Evolutionary conservation across 139 green algal species (phyloP).

Genomic region (Picochlorum sp.): DNA sequence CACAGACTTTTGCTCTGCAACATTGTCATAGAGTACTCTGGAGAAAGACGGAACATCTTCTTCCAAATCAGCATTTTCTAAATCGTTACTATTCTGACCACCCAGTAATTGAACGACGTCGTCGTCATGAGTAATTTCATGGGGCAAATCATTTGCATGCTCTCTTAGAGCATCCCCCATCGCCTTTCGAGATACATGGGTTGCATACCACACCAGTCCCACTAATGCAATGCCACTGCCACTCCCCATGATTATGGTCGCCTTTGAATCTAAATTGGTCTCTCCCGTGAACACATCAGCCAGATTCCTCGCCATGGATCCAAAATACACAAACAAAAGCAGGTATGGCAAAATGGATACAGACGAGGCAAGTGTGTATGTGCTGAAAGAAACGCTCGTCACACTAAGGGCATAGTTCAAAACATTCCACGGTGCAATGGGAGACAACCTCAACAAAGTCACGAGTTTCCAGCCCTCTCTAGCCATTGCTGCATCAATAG

Average conservation of each 20-base stretch:
- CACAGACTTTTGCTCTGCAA: no score
- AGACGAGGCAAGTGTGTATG: slow-evolving; percentile 33
- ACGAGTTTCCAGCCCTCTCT: slow-evolving; percentile 55
- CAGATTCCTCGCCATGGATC: slow-evolving; percentile 46
- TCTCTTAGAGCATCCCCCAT: slow-evolving; percentile 15
- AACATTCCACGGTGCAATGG: slow-evolving; percentile 53
- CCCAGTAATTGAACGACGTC: slow-evolving; percentile 24
- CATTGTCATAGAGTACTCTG: neutral
- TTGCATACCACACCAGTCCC: slow-evolving; percentile 40
- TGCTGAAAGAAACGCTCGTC: slow-evolving; percentile 36
- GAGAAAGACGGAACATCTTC: neutral
- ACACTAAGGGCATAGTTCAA: slow-evolving; percentile 49
- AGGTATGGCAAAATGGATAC: slow-evolving; percentile 33
- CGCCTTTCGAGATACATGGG: slow-evolving; percentile 28
- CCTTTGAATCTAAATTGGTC: slow-evolving; percentile 10
- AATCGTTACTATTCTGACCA: neutral
- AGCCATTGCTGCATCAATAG: slow-evolving; percentile 33
- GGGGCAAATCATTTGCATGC: slow-evolving; percentile 15
- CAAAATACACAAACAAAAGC: slow-evolving; percentile 63
- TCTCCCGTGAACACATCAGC: slow-evolving; percentile 39
- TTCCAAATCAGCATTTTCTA: slow-evolving; percentile 4
- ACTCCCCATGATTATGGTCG: slow-evolving; percentile 16
- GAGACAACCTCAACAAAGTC: slow-evolving; percentile 44
- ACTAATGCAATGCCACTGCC: slow-evolving; percentile 27
- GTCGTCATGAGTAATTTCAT: slow-evolving; percentile 17